phyloP scores from a whole-genome alignment of 2,329 filamentous ascomycete species.

The Geoglossum cookeanum region DNA sequence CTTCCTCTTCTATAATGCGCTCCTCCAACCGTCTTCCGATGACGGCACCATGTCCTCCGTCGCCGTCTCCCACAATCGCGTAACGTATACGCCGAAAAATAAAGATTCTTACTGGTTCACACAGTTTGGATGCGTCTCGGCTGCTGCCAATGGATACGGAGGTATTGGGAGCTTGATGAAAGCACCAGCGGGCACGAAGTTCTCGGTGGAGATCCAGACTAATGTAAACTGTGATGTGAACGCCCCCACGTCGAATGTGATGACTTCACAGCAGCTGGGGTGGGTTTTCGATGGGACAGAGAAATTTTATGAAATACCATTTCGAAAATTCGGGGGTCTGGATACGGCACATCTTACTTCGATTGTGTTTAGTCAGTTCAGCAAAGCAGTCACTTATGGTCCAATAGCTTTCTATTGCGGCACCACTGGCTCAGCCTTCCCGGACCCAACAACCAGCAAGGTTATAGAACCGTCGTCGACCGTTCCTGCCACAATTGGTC shows the following conservation, averaged over 20 bases:
- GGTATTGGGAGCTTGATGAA: conserved; percentile 37
- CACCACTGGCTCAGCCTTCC: conserved; percentile 28
- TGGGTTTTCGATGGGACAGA: conserved; percentile 42
- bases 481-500: conserved; percentile 30
- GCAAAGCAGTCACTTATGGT: conserved; percentile 30
- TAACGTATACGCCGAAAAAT: conserved; percentile 32
- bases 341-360: conserved; percentile 33
- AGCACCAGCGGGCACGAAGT: conserved; percentile 30
- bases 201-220: conserved; percentile 32
- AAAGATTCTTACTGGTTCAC: conserved; percentile 38
- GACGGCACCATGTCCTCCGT: conserved; percentile 38
- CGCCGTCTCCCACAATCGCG: conserved; percentile 30
- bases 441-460: conserved; percentile 23
- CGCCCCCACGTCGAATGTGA: conserved; percentile 18
- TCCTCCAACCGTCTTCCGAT: conserved; percentile 35
- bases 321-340: conserved; percentile 31
- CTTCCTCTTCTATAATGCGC: conserved; percentile 41
- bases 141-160: conserved; percentile 27
- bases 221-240: conserved; percentile 26
- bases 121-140: conserved; percentile 34
- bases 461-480: conserved; percentile 27
- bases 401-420: conserved; percentile 42
- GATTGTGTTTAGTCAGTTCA: conserved; percentile 31
- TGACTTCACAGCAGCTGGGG: conserved; percentile 30
- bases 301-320: conserved; percentile 38